phyloP scores from a whole-genome alignment of 2,329 filamentous ascomycete species.

The Ceratocystis papillata region DNA sequence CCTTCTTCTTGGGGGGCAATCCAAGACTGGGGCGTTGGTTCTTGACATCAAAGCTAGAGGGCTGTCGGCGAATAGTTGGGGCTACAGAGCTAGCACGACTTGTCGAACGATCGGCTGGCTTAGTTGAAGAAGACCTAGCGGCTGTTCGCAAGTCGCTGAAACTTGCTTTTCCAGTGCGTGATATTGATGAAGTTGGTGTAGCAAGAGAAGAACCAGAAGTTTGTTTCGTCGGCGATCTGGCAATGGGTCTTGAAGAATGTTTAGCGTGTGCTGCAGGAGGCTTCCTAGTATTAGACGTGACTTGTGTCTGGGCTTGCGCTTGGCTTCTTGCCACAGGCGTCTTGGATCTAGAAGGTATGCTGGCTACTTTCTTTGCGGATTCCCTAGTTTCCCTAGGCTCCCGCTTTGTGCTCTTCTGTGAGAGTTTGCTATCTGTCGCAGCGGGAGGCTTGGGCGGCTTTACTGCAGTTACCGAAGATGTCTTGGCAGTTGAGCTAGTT shows the following conservation, averaged over 20 bases:
- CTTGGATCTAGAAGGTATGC: conserved; percentile 13
- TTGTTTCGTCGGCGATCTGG: conserved; percentile 59
- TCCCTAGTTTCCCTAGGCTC: not conserved
- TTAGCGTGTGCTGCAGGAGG: conserved; percentile 36
- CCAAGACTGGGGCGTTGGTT: conserved; percentile 45
- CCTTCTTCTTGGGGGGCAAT: conserved; percentile 45
- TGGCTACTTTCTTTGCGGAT: not conserved
- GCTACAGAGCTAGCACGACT: conserved; percentile 37
- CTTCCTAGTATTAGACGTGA: conserved; percentile 35
- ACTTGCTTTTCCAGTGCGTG: conserved; percentile 20
- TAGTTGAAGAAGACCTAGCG: conserved; percentile 32
- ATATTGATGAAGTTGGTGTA: conserved; percentile 44
- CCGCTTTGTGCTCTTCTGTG: not conserved
- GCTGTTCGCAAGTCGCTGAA: conserved; percentile 28
- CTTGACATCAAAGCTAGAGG: conserved; percentile 33
- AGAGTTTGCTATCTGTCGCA: not conserved
- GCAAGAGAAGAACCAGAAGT: conserved; percentile 55
- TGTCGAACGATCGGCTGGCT: conserved; percentile 34
- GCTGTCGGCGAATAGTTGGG: conserved; percentile 35
- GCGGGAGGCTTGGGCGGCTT: not conserved
- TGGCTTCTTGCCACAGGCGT: conserved; percentile 29
- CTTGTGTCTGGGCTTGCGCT: conserved; percentile 29
- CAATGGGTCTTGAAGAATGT: conserved; percentile 30
- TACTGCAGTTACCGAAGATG: not conserved
- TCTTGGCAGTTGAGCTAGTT: not conserved